phyloP scores from a whole-genome alignment of 306 rosid genomes.

The Fagus crenata region DNA sequence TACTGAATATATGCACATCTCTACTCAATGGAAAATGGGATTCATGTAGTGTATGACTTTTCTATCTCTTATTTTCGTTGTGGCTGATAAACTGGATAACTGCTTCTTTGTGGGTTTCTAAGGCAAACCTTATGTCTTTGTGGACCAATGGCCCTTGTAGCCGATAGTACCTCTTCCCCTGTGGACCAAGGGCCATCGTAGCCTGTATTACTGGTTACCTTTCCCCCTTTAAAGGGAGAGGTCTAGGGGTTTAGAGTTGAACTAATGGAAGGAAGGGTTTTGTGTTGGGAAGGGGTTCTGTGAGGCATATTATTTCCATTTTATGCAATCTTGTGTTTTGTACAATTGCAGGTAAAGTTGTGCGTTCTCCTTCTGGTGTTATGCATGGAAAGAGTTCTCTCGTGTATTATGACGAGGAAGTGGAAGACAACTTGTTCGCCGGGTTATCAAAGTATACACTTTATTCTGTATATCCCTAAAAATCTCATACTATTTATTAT shows the following conservation, averaged over 20 bases:
- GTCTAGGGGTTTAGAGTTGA: neutral
- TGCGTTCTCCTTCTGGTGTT: conserved; percentile 81
- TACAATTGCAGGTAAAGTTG: conserved; percentile 64
- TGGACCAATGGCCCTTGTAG: conserved; percentile 9
- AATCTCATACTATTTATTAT: neutral
- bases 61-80: neutral
- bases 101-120: conserved; percentile 5
- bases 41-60: neutral
- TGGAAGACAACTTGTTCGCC: conserved; percentile 73
- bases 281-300: neutral
- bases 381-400: conserved; percentile 89
- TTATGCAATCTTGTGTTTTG: conserved; percentile 19
- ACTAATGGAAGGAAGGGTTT: neutral
- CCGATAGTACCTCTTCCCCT: neutral
- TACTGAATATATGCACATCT: neutral
- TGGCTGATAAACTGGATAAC: neutral
- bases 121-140: conserved; percentile 6
- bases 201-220: neutral
- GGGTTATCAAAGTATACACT: conserved; percentile 74
- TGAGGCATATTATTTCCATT: neutral
- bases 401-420: conserved; percentile 76
- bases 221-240: neutral
- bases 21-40: neutral
- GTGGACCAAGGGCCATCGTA: neutral
- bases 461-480: conserved; percentile 12